Base-by-base conservation (phyloP, 2,329 filamentous ascomycete species). In the Ascosphaera aggregata region DNA sequence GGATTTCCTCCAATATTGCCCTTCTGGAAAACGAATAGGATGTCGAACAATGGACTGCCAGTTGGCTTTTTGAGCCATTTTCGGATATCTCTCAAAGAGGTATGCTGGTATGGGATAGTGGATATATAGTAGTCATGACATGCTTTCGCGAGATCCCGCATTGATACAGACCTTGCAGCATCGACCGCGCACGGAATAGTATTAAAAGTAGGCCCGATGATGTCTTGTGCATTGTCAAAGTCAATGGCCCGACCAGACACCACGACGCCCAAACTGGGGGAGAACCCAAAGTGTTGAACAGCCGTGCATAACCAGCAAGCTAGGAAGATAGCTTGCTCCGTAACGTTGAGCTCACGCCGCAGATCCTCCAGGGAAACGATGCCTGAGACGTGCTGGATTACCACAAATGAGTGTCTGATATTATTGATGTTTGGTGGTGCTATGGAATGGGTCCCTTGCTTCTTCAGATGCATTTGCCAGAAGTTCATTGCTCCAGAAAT, bases 131-230 rank as follows among this genome's bases (percentile, higher is more conserved):
- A 51, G 0, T 56, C 54, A 39, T 84, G 76, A 2, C 81, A 62
- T 2, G 58, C 52, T 41, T 66, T 68, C 18, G 77, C 57, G 9
- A 84, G 51, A 3, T 73, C 66, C 0, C 63, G 47, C 41, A 74
- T 73, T 13, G 63, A 65, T 1, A 54, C 59, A 2, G 52, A 52
- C 2, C 51, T 50, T 1, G 63, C 56, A 8, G 79, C 43, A 22
- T 71, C 57, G 13, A 72, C 57, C 18, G 81, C 69, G 1, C 84
- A 51, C 0, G 85, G 82, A 9, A 93, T 57, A 0, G 85, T 92
- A 51, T 93, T 94, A 63, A 94, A 93, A 52, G 82, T 92, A 0
- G 85, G 85, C 0, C 80, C 82, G n/a, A 91, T 69, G 4, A 93
- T 66, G 3, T 65, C 62, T 30, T 85, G 73, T 9, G 86, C 61